Conservation (phyloP, 768 basidiomycete species). For the Tricholoma matsutake region DNA sequence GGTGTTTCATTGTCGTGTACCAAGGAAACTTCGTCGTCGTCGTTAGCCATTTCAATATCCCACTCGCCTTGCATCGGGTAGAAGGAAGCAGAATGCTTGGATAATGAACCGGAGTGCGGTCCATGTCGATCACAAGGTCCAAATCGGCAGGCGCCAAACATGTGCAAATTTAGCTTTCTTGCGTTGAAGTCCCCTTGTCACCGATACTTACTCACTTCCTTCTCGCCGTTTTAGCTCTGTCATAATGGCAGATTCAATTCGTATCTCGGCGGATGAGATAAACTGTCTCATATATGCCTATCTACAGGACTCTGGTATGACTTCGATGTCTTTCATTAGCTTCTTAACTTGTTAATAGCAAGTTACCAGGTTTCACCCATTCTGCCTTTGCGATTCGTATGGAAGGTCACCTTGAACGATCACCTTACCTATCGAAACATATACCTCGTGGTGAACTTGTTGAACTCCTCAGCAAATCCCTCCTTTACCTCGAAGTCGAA, state of each 20-base stretch:
- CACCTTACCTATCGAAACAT: constrained; percentile 65
- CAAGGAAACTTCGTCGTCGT: constrained; percentile 10
- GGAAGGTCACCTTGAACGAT: constrained; percentile 69
- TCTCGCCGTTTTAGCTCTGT: background rate
- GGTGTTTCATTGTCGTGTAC: background rate
- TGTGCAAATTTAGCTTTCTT: background rate
- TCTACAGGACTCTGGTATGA: constrained; percentile 73
- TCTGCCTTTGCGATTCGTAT: constrained; percentile 78
- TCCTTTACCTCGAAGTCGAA: constrained; percentile 82
- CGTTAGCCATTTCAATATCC: constrained; percentile 17
- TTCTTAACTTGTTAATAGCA: background rate
- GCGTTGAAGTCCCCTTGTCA: constrained; percentile 1
- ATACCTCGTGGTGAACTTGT: constrained; percentile 80
- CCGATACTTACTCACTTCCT: constrained; percentile 1
- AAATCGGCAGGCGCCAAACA: background rate
- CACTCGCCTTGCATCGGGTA: constrained; percentile 21
- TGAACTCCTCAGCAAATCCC: constrained; percentile 75
- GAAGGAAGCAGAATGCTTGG: background rate
- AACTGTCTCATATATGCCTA: constrained; percentile 86
- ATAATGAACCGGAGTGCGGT: background rate
- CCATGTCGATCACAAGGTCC: constrained; percentile 13
- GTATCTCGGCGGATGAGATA: constrained; percentile 77
- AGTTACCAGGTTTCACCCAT: constrained; percentile 65
- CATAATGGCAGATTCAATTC: constrained; percentile 35
- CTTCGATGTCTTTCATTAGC: constrained; percentile 5